Percentiles rank a stretch among this genome's conserved stretches.
Evolutionary conservation across 805 yeast genomes (phyloP).

Genomic region (Wickerhamomyces ciferrii): DNA sequence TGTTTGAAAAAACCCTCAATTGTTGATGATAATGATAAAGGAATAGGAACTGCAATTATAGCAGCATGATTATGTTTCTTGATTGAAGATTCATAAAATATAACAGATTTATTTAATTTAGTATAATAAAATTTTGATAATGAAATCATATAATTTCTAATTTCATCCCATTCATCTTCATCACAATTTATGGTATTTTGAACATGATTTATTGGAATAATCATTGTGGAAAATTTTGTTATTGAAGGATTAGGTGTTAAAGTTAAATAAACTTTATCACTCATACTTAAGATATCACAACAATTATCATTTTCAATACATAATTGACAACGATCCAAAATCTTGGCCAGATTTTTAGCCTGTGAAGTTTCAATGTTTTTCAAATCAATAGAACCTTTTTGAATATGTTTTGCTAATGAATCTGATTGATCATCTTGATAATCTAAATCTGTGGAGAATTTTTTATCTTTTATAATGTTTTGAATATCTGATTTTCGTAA

Average conservation of each 20-base stretch:
- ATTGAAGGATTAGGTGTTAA: slow-evolving; percentile 35
- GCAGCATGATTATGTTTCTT: slow-evolving; percentile 29
- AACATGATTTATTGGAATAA: slow-evolving; percentile 37
- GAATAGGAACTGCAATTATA: slow-evolving; percentile 39
- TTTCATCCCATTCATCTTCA: slow-evolving; percentile 39
- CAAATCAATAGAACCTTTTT: slow-evolving; percentile 24
- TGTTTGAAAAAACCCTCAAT: slow-evolving; percentile 38
- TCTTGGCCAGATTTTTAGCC: slow-evolving; percentile 22
- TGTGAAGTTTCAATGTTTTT: slow-evolving; percentile 21
- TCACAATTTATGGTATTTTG: slow-evolving; percentile 35
- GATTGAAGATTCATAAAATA: slow-evolving; percentile 42
- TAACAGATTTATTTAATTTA: slow-evolving; percentile 26
- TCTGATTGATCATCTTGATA: slow-evolving; percentile 37
- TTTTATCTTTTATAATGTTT: slow-evolving; percentile 30
- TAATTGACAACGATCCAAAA: slow-evolving; percentile 29
- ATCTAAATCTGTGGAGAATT: slow-evolving; percentile 34
- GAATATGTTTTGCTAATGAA: slow-evolving; percentile 26
- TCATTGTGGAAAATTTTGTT: slow-evolving; percentile 27
- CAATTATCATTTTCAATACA: slow-evolving; percentile 27
- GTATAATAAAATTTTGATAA: slow-evolving; percentile 34
- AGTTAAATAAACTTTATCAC: slow-evolving; percentile 31
- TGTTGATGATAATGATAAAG: slow-evolving; percentile 20
- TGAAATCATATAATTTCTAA: slow-evolving; percentile 35
- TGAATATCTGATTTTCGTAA: slow-evolving; percentile 22
- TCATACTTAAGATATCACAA: slow-evolving; percentile 29